phyloP scores from a whole-genome alignment of 2,329 filamentous ascomycete species.

The Xylaria digitata region DNA sequence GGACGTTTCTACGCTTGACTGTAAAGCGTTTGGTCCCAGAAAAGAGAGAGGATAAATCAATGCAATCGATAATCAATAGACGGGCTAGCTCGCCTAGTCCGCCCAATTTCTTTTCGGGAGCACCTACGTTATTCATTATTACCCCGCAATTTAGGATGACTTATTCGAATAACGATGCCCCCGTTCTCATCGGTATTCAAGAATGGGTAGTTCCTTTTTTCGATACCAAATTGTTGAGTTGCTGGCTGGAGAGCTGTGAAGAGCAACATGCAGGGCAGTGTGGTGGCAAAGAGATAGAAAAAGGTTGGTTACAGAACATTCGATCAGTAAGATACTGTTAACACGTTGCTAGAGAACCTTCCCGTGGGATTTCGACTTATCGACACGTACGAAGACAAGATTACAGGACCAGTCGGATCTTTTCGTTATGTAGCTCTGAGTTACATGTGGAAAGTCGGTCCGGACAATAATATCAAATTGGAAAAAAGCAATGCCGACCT shows the following conservation, averaged over 20 bases:
- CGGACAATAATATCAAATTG: neutral
- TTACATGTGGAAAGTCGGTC: conserved; percentile 11
- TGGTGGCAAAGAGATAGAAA: neutral
- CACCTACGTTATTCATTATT: neutral
- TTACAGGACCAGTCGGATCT: neutral
- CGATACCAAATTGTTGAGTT: neutral
- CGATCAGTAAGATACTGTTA: neutral
- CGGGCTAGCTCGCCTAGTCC: no score
- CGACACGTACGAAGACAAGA: neutral
- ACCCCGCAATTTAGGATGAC: neutral
- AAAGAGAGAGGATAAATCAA: no score
- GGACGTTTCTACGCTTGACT: no score
- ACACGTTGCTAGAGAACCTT: neutral
- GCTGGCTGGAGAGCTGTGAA: neutral
- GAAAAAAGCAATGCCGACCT: neutral
- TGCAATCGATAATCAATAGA: neutral
- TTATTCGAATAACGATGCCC: conserved; percentile 2
- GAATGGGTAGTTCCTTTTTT: conserved; percentile 1
- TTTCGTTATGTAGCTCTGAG: conserved; percentile 5
- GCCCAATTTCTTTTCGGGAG: no score
- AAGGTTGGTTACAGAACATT: neutral
- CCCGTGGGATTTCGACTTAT: neutral
- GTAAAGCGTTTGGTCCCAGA: no score
- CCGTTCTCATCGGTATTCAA: neutral
- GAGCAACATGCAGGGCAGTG: neutral